These are phyloP conservation scores for Eucalyptus curtisii DNA, from an alignment of 345 rosid genomes.

Conservation along the genomic window DNA sequence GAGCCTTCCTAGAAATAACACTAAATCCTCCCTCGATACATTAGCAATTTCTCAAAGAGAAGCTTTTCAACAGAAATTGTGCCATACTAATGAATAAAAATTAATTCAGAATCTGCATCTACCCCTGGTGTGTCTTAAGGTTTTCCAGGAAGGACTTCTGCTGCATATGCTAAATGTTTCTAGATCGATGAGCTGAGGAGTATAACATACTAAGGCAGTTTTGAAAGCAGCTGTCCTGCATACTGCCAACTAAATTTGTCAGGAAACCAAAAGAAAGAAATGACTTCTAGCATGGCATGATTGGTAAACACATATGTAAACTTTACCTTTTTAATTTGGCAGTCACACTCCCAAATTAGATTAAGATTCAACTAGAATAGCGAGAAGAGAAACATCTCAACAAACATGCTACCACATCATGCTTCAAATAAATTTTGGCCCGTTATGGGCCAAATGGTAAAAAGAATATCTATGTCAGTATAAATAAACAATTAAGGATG, in stretches of 20 bases:
- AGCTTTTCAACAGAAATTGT: background rate
- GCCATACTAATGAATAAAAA: background rate
- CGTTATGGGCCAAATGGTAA: background rate
- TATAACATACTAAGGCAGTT: background rate
- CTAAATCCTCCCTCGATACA: background rate
- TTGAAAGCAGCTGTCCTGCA: background rate
- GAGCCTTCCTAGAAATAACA: background rate
- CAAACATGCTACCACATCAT: background rate
- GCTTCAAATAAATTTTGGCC: background rate
- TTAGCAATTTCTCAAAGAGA: background rate
- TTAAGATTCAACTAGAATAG: background rate
- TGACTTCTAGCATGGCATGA: background rate
- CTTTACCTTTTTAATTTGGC: background rate
- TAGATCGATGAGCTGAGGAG: background rate
- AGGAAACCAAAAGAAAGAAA: background rate
- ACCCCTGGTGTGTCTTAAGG: background rate
- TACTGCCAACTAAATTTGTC: background rate
- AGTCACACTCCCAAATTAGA: background rate
- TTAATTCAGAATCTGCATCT: background rate
- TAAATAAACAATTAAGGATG: background rate
- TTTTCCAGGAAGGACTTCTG: background rate
- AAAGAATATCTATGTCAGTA: background rate
- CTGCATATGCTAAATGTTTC: background rate
- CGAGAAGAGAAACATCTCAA: background rate
- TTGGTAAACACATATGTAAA: background rate